Percentiles rank a stretch among this genome's conserved stretches.
Evolutionary conservation across 192 early-diverging fungal species (phyloP).

Genomic region (Coemansia sp.): DNA sequence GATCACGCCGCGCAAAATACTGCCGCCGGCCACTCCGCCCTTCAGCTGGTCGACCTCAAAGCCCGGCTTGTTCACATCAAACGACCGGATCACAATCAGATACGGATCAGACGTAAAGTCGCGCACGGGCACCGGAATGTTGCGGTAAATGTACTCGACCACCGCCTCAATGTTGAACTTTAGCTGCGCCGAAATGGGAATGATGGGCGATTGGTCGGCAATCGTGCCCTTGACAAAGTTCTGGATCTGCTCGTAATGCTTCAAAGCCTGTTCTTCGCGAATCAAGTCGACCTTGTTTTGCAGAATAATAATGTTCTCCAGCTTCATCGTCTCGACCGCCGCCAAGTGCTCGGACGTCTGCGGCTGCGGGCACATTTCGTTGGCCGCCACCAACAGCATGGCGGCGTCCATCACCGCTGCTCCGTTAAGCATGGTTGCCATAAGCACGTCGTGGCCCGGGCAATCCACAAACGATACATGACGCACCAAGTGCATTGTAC

Average conservation of each 20-base stretch:
- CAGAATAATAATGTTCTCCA: conserved; percentile 93
- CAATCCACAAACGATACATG: conserved; percentile 99
- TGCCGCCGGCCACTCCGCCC: conserved; percentile 98
- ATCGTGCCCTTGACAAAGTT: conserved; percentile 93
- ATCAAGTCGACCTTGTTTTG: conserved; percentile 99
- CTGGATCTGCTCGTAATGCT: conserved; percentile 88
- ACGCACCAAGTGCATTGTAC: conserved; percentile 82
- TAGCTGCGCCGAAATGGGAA: conserved; percentile 97
- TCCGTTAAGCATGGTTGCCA: conserved; percentile 99
- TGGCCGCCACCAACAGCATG: conserved; percentile 93
- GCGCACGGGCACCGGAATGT: conserved; percentile 90
- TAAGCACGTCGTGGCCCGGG: conserved; percentile 99
- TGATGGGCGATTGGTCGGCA: conserved; percentile 91
- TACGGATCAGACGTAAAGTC: conserved; percentile 90
- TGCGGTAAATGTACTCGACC: conserved; percentile 95
- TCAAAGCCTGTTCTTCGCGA: conserved; percentile 85
- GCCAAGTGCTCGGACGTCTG: conserved; percentile 99
- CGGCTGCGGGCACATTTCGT: conserved; percentile 98
- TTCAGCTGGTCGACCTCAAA: conserved; percentile 86
- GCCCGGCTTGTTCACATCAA: conserved; percentile 99
- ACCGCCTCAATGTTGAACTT: conserved; percentile 99
- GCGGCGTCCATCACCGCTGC: conserved; percentile 99
- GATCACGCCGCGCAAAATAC: conserved; percentile 88
- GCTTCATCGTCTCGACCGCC: conserved; percentile 98
- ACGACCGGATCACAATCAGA: conserved; percentile 96